These are phyloP conservation scores for Platismatia glauca DNA, from an alignment of 495 filamentous ascomycete species.

Conservation along the genomic window DNA sequence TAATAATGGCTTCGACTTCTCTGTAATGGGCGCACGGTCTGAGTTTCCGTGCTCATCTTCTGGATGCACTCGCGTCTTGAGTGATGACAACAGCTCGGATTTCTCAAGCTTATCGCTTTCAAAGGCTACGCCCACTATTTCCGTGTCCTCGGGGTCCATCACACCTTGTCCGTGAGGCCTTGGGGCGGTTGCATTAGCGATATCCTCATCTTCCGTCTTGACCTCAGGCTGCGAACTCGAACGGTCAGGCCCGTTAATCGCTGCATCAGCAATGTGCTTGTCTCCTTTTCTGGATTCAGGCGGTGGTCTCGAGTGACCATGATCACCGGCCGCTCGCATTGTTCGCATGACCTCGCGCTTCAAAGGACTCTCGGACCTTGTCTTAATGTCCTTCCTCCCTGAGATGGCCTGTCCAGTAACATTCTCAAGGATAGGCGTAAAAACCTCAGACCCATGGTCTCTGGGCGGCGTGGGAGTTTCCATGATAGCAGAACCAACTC, in stretches of 20 bases:
- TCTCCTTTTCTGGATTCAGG: neutral
- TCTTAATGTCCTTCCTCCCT: neutral
- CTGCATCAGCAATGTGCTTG: neutral
- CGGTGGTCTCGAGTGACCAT: neutral
- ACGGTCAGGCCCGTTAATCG: neutral
- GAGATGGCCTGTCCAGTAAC: neutral
- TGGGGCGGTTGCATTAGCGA: neutral
- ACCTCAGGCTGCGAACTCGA: neutral
- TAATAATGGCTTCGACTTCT: neutral
- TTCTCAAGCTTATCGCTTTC: neutral
- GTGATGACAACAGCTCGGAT: neutral
- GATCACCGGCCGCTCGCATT: neutral
- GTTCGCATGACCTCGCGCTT: neutral
- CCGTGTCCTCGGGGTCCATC: neutral
- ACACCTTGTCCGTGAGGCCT: neutral
- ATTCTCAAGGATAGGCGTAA: neutral
- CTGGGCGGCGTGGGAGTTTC: neutral
- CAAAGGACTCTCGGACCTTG: neutral
- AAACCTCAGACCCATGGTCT: neutral
- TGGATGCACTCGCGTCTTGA: neutral
- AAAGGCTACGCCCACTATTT: neutral
- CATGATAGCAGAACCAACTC: neutral
- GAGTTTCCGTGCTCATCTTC: neutral
- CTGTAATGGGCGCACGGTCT: neutral
- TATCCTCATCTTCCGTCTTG: neutral